These are phyloP conservation scores for Crassisporium funariophilum DNA, from an alignment of 768 basidiomycete genomes.

Conservation along the genomic window DNA sequence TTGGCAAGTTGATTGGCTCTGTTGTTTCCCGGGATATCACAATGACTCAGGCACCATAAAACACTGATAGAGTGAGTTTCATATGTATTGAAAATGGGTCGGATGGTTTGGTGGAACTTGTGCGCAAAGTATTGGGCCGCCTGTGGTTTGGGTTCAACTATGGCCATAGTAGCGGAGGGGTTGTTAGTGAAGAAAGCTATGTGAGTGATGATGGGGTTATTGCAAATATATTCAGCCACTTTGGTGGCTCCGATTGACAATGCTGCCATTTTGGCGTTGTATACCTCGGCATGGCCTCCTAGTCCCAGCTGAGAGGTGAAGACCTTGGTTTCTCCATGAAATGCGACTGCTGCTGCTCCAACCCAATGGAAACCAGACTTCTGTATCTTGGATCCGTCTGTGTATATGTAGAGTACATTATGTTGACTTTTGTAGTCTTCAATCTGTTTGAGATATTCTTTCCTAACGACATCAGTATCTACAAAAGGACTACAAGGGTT, in stretches of 20 bases:
- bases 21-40: neutral
- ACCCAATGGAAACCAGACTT: constrained; percentile 9
- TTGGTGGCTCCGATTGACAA: constrained; percentile 16
- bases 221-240: constrained; percentile 7
- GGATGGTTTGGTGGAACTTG: constrained; percentile 17
- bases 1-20: neutral
- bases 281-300: constrained; percentile 27
- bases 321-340: constrained; percentile 16
- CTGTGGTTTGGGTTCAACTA: constrained; percentile 17
- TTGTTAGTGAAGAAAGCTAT: constrained; percentile 29
- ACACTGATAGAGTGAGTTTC: constrained; percentile 8
- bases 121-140: constrained; percentile 20
- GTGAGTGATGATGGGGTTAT: constrained; percentile 12
- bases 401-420: constrained; percentile 11
- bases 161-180: constrained; percentile 18
- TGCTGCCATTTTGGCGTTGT: constrained; percentile 28
- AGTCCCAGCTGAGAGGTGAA: constrained; percentile 15
- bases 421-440: neutral
- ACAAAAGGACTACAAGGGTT: neutral
- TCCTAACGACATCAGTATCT: constrained; percentile 1
- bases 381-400: constrained; percentile 18
- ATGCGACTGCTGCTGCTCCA: constrained; percentile 21
- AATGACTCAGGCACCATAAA: constrained; percentile 11
- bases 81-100: constrained; percentile 12
- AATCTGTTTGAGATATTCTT: constrained; percentile 6